Evolutionary conservation across 768 basidiomycete genomes (phyloP).

Genomic region (Sarcodon aspratus): DNA sequence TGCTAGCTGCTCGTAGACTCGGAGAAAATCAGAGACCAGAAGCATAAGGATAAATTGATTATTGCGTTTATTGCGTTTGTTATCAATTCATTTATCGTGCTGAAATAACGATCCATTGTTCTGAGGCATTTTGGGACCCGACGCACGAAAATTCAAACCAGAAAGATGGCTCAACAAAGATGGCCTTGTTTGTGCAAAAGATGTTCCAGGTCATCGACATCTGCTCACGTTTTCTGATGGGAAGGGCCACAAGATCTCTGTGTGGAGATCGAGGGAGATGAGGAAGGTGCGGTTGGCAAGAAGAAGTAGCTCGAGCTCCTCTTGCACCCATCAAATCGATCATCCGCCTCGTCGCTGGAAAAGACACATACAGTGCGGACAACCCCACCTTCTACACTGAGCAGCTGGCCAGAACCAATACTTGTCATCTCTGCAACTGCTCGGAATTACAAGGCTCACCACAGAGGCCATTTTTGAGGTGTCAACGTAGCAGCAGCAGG

Average conservation of each 20-base stretch:
- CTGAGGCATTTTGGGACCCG: too few relatives aligned
- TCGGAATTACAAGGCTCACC: conserved; percentile 69
- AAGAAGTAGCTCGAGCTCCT: conserved; percentile 71
- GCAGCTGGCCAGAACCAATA: conserved; percentile 75
- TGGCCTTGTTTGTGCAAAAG: too few relatives aligned
- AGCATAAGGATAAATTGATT: too few relatives aligned
- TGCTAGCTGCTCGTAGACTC: too few relatives aligned
- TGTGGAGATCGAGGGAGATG: conserved; percentile 79
- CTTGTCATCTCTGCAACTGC: conserved; percentile 56
- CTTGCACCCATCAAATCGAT: conserved; percentile 78
- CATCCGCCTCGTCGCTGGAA: conserved; percentile 64
- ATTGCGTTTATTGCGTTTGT: too few relatives aligned
- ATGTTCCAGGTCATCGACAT: too few relatives aligned
- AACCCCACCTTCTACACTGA: conserved; percentile 65
- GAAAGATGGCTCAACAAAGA: too few relatives aligned
- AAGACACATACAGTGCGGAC: conserved; percentile 50
- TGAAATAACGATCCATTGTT: too few relatives aligned
- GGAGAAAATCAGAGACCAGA: too few relatives aligned
- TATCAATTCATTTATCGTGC: too few relatives aligned
- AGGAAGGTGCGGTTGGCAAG: conserved; percentile 51
- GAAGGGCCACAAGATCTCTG: conserved; percentile 80
- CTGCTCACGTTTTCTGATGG: too few relatives aligned
- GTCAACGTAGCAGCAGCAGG: conserved; percentile 44
- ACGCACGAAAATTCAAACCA: too few relatives aligned
- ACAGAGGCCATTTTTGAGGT: conserved; percentile 69